Conservation (phyloP, 345 rosid species). For the Moricandia arvensis region DNA sequence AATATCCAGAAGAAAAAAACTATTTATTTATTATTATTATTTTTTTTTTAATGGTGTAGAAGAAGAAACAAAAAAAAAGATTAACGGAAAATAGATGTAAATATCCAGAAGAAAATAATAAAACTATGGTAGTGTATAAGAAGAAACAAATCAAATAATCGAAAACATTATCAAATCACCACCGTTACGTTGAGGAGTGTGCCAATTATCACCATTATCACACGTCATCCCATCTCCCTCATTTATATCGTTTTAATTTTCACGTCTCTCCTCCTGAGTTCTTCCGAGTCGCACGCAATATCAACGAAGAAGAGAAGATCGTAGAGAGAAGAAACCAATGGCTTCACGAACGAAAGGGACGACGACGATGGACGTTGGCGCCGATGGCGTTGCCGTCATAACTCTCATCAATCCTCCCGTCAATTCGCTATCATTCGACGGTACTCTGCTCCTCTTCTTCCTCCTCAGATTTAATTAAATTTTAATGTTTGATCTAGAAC, state of each 20-base stretch:
- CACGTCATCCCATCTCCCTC: not conserved
- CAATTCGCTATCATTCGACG: slow-evolving; percentile 81
- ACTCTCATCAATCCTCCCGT: slow-evolving; percentile 88
- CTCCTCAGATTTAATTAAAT: not conserved
- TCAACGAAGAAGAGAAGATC: slow-evolving; percentile 4
- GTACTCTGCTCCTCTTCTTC: slow-evolving; percentile 36
- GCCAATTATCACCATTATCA: slow-evolving; percentile 17
- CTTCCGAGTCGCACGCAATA: slow-evolving; percentile 15
- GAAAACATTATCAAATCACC: slow-evolving; percentile 21
- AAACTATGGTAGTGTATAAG: not conserved
- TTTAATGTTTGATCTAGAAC: not conserved
- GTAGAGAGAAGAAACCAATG: slow-evolving; percentile 29
- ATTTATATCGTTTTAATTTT: not conserved
- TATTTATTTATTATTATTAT: too few relatives aligned
- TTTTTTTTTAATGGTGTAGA: too few relatives aligned
- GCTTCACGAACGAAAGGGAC: slow-evolving; percentile 50
- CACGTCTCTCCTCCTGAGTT: slow-evolving; percentile 7
- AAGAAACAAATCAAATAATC: not conserved
- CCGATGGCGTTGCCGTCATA: slow-evolving; percentile 85
- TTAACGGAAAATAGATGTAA: too few relatives aligned
- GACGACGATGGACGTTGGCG: slow-evolving; percentile 73
- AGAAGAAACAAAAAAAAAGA: too few relatives aligned
- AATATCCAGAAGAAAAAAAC: too few relatives aligned
- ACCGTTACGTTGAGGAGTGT: slow-evolving; percentile 31
- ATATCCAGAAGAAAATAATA: too few relatives aligned